Conservation (phyloP, 805 yeast genomes). For the Wilhelminamyces savonicus region DNA sequence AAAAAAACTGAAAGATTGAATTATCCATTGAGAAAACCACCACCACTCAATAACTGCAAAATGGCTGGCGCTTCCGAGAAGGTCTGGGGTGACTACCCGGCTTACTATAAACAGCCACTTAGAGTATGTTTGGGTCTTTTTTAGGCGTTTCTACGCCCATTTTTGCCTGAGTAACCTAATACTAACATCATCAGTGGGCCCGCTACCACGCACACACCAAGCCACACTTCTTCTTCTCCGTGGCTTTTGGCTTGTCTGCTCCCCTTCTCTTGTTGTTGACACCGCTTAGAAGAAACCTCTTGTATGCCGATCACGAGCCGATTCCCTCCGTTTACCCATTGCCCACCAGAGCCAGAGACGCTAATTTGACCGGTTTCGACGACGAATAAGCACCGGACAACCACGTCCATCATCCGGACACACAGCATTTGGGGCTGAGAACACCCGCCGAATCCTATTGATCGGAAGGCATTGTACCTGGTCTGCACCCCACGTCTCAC, state of each 20-base stretch:
- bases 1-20: no score
- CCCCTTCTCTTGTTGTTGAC: slow-evolving; percentile 56
- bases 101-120: slow-evolving; percentile 55
- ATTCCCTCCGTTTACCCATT: slow-evolving; percentile 57
- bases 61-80: slow-evolving; percentile 19
- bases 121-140: slow-evolving; percentile 42
- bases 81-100: slow-evolving; percentile 47
- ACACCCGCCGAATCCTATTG: no score
- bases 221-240: slow-evolving; percentile 68
- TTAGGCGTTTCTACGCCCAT: no score
- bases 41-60: no score
- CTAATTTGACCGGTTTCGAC: slow-evolving; percentile 46
- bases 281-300: slow-evolving; percentile 63
- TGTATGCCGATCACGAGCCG: slow-evolving; percentile 59
- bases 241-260: slow-evolving; percentile 58
- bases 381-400: slow-evolving; percentile 34
- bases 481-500: no score
- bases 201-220: slow-evolving; percentile 71
- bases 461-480: no score
- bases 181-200: slow-evolving; percentile 43
- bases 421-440: no score
- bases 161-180: not conserved
- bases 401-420: no score
- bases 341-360: slow-evolving; percentile 50
- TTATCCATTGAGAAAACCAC: no score